Evolutionary conservation across 164 flowering plant species (phyloP).

Genomic region (Aristolochia californica): DNA sequence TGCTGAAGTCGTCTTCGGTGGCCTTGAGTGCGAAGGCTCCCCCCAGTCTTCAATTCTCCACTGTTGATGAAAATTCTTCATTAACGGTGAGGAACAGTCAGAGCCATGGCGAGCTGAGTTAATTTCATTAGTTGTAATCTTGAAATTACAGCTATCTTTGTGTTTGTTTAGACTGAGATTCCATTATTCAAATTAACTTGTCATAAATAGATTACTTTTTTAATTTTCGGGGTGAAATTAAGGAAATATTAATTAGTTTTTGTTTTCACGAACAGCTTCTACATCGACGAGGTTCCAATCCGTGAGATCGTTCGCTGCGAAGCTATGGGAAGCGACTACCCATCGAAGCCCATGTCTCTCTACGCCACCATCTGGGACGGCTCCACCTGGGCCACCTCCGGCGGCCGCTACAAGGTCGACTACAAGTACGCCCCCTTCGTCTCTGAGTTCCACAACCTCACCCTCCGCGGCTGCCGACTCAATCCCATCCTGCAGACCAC

Average conservation of each 20-base stretch:
- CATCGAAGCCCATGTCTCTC: conserved; percentile 81
- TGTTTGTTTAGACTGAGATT: background rate
- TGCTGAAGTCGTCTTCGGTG: no score
- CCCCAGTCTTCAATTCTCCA: no score
- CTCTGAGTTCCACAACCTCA: conserved; percentile 52
- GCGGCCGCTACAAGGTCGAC: conserved; percentile 65
- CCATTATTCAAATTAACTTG: no score
- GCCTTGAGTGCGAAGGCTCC: no score
- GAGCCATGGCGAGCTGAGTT: no score
- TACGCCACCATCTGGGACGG: conserved; percentile 99
- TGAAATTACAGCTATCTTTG: no score
- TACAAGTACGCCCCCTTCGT: conserved; percentile 72
- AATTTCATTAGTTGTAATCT: no score
- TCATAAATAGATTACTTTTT: background rate
- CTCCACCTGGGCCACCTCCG: conserved; percentile 81
- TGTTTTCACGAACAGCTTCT: conserved; percentile 40
- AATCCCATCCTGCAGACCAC: conserved; percentile 45
- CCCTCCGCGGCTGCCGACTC: conserved; percentile 53
- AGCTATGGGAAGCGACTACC: conserved; percentile 80
- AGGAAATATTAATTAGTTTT: background rate
- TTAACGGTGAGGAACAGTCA: no score
- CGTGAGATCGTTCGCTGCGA: conserved; percentile 49
- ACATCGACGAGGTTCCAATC: conserved; percentile 78
- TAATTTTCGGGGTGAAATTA: background rate
- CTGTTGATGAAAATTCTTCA: no score